Evolutionary conservation across 345 rosid genomes (phyloP), one percentile per base, ranked within the genome.

Genomic region (Excoecaria cochinchinensis): DNA sequence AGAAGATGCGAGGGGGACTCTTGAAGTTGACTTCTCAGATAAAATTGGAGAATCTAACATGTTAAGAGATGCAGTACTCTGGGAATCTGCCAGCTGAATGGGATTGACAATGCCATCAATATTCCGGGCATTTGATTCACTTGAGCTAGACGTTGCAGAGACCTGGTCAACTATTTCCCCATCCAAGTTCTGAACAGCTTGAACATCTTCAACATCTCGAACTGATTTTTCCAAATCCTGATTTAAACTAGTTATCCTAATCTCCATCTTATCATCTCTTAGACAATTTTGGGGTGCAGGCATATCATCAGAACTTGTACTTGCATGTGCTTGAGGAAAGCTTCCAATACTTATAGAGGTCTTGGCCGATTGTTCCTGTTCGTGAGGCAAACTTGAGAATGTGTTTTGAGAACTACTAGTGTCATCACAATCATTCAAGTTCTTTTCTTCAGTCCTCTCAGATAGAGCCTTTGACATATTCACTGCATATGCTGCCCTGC

Each of bases 401-500:
- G 92, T 86, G 81, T 93, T 92, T 76, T 90, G 97, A 57, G 97
- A 90, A 83, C 97, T 89, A 72, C 66, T 79, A 40, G 82, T 77
- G 78, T 93, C 99, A 68, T 93, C 97, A 69, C 72, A 86, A 39
- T 93, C 98, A 87, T 85, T 92, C 81, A 89, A 75, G 76, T 84
- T 88, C 87, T 90, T 93, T 82, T 92, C 98, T 79, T 93, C 95
- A 2, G 87, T 78, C 80, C 87, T 90, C 57, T 80, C 85, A 50
- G 98, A 90, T 71, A 93, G 91, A 71, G 81, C 88, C 83, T 86
- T 90, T 42, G 92, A 93, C 97, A 88, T 85, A 86, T 86, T 92
- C 81, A 96, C 92, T 12, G 98, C 92, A 86, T 85, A 84, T 79
- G 89, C 89, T 71, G 98, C 97, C 92, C 99, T 96, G 88, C 80